Evolutionary conservation across 2,329 filamentous ascomycete genomes (phyloP).

Genomic region (Lecanoromycetidae sp.): DNA sequence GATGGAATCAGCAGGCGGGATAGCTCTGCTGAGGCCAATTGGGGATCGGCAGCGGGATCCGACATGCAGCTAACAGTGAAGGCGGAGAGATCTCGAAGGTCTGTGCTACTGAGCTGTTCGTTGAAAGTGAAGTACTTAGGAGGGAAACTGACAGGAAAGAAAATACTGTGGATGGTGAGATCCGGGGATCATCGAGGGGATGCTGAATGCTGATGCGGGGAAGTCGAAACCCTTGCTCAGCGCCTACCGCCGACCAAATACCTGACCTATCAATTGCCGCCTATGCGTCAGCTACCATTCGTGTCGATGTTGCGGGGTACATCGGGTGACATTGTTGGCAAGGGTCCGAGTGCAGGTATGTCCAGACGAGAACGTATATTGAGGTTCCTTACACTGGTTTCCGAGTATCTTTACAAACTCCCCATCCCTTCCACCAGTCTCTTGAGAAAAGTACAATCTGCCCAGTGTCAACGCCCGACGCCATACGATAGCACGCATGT

Average conservation of each 20-base stretch:
- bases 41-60: not conserved
- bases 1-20: not conserved
- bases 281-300: too few relatives aligned
- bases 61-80: not conserved
- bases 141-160: not conserved
- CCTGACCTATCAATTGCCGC: too few relatives aligned
- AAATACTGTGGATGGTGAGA: not conserved
- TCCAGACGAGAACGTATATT: too few relatives aligned
- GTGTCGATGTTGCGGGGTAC: too few relatives aligned
- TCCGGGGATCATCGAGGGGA: not conserved
- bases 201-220: not conserved
- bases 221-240: constrained; percentile 3
- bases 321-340: too few relatives aligned
- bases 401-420: too few relatives aligned
- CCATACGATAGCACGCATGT: not conserved
- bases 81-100: not conserved
- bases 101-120: not conserved
- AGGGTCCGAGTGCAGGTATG: too few relatives aligned
- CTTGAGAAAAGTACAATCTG: not conserved
- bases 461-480: not conserved
- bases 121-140: not conserved
- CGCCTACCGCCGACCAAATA: not conserved
- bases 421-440: too few relatives aligned
- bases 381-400: too few relatives aligned
- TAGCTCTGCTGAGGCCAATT: not conserved